These are phyloP conservation scores for Podila minutissima DNA, from an alignment of 192 early-diverging fungal species.

Conservation along the genomic window DNA sequence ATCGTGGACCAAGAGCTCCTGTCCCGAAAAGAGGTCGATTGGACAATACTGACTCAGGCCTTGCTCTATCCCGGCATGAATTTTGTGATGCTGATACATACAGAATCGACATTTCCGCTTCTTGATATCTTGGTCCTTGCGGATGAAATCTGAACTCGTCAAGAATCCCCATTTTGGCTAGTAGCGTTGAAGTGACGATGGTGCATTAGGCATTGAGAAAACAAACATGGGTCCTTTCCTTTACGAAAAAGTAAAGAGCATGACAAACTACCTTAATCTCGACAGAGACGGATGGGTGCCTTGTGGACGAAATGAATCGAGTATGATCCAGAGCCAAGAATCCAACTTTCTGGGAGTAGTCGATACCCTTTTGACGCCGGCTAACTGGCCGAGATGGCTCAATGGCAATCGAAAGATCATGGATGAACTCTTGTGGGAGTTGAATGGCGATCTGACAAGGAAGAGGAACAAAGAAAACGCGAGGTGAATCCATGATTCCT, in stretches of 20 bases:
- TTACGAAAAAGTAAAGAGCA: neutral
- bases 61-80: slow-evolving; percentile 17
- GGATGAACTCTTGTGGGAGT: slow-evolving; percentile 53
- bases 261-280: slow-evolving; percentile 60
- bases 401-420: slow-evolving; percentile 37
- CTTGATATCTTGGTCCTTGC: slow-evolving; percentile 55
- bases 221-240: no score
- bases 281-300: slow-evolving; percentile 45
- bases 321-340: slow-evolving; percentile 62
- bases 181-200: neutral
- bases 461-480: neutral
- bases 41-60: slow-evolving; percentile 67
- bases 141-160: slow-evolving; percentile 55
- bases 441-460: slow-evolving; percentile 33
- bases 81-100: slow-evolving; percentile 76
- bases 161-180: slow-evolving; percentile 83
- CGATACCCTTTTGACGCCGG: slow-evolving; percentile 57
- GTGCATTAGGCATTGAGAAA: neutral
- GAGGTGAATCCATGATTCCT: neutral
- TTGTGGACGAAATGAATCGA: slow-evolving; percentile 14
- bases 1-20: slow-evolving; percentile 33
- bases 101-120: slow-evolving; percentile 75
- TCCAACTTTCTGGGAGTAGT: slow-evolving; percentile 52
- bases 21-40: slow-evolving; percentile 70
- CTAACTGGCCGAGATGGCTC: slow-evolving; percentile 50